These are phyloP conservation scores for Phytophthora rubi DNA, from an alignment of 352 stramenopile genomes.

Conservation along the genomic window DNA sequence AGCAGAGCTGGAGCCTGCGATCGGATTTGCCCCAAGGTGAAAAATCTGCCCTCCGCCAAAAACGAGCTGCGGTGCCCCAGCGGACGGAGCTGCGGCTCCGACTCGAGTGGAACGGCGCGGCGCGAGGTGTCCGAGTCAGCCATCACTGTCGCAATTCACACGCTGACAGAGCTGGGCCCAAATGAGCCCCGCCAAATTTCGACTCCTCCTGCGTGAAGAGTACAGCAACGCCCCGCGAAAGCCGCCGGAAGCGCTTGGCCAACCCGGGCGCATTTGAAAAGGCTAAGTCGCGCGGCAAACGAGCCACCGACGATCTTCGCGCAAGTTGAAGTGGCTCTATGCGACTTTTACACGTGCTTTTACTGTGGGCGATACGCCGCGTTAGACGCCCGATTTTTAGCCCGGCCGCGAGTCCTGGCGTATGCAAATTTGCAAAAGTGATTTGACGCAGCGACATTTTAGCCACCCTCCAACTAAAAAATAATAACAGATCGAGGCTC, in stretches of 20 bases:
- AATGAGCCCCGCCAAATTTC: conserved; percentile 25
- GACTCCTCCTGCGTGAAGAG: background rate
- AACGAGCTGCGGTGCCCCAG: conserved; percentile 5
- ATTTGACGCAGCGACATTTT: conserved; percentile 24
- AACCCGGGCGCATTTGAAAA: conserved; percentile 1
- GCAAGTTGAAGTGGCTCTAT: conserved; percentile 12
- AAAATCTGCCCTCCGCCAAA: conserved; percentile 12
- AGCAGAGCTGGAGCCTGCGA: background rate
- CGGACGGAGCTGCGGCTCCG: conserved; percentile 3
- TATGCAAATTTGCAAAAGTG: conserved; percentile 15
- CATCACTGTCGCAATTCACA: conserved; percentile 15
- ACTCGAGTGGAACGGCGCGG: conserved; percentile 15
- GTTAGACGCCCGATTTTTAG: conserved; percentile 2
- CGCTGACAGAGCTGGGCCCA: conserved; percentile 11
- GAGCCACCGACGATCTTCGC: conserved; percentile 11
- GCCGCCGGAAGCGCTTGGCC: conserved; percentile 8
- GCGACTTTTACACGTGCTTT: background rate
- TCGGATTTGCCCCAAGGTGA: background rate
- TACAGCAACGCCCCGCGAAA: conserved; percentile 9
- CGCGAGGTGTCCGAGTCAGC: conserved; percentile 2
- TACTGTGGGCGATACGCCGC: background rate
- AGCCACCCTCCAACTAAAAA: conserved; percentile 12
- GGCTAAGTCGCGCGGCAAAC: conserved; percentile 4
- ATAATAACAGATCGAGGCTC: background rate
- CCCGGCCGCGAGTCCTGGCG: background rate